These are phyloP conservation scores for Gleditsia sinensis DNA, from an alignment of 306 rosid species.

Conservation along the genomic window DNA sequence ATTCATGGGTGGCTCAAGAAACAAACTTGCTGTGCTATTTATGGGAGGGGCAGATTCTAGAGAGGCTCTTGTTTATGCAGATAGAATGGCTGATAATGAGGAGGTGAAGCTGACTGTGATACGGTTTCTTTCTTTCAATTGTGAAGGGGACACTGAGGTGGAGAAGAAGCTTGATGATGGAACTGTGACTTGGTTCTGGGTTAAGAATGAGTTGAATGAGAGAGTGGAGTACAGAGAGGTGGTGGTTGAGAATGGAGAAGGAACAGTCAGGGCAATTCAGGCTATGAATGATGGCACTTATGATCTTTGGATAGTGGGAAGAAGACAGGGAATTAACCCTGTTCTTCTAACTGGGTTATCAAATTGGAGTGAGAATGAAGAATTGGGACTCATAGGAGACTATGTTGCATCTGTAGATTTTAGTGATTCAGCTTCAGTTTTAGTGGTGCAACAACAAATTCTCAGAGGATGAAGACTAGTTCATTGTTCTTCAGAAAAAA, in stretches of 20 bases:
- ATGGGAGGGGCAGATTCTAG: conserved; percentile 81
- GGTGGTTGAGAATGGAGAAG: conserved; percentile 64
- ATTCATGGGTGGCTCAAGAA: background rate
- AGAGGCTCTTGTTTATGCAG: conserved; percentile 80
- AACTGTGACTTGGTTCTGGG: conserved; percentile 82
- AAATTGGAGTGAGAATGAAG: conserved; percentile 65
- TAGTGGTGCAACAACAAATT: conserved; percentile 75
- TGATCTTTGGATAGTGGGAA: conserved; percentile 78
- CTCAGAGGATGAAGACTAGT: conserved; percentile 43
- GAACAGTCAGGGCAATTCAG: conserved; percentile 59
- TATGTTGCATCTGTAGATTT: conserved; percentile 75
- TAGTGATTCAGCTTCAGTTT: conserved; percentile 55
- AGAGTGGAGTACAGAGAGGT: conserved; percentile 68
- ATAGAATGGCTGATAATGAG: conserved; percentile 45
- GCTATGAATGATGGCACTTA: conserved; percentile 46
- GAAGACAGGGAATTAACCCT: conserved; percentile 77
- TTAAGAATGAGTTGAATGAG: conserved; percentile 66
- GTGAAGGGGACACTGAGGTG: conserved; percentile 52
- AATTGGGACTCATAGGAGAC: conserved; percentile 78
- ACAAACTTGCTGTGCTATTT: conserved; percentile 48
- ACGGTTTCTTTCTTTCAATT: conserved; percentile 54
- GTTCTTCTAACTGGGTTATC: conserved; percentile 54
- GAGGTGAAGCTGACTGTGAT: conserved; percentile 52
- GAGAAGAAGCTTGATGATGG: conserved; percentile 95
- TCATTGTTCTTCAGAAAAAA: background rate